Conservation (phyloP, 225 moss, liverwort and hornwort genomes). For the Pleurozium schreberi region DNA sequence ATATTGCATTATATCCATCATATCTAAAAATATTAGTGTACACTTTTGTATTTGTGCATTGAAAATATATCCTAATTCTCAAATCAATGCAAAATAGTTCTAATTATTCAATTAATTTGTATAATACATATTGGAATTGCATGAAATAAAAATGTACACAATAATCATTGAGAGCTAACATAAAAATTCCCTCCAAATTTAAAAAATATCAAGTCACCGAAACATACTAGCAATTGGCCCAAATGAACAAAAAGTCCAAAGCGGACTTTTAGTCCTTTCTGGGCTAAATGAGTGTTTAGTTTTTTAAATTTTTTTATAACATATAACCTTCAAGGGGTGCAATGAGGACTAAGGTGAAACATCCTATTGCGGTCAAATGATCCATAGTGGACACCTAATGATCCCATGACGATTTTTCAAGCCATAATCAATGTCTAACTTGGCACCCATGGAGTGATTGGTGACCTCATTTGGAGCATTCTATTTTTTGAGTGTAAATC, state of each 20-base stretch:
- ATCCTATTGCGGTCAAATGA: too few species aligned
- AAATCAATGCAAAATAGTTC: background rate
- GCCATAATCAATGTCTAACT: too few species aligned
- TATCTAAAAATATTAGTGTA: background rate
- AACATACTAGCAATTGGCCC: background rate
- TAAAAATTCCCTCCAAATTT: background rate
- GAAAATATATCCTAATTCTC: background rate
- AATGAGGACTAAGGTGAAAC: too few species aligned
- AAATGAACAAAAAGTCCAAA: background rate
- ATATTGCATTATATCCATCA: background rate
- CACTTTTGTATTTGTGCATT: background rate
- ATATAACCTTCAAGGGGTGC: too few species aligned
- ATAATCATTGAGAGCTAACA: background rate
- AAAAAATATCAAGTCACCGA: fast-evolving
- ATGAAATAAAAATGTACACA: background rate
- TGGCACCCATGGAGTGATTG: too few species aligned
- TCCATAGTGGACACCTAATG: too few species aligned
- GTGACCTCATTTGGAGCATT: too few species aligned
- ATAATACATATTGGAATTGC: background rate
- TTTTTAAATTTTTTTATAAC: too few species aligned
- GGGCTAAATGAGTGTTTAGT: too few species aligned
- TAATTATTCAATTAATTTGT: background rate
- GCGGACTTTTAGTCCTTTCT: fast-evolving
- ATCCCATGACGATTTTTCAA: too few species aligned
- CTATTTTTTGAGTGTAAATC: too few species aligned